phyloP scores from a whole-genome alignment of 352 stramenopile genomes.

The Globisporangium paroecandrum region DNA sequence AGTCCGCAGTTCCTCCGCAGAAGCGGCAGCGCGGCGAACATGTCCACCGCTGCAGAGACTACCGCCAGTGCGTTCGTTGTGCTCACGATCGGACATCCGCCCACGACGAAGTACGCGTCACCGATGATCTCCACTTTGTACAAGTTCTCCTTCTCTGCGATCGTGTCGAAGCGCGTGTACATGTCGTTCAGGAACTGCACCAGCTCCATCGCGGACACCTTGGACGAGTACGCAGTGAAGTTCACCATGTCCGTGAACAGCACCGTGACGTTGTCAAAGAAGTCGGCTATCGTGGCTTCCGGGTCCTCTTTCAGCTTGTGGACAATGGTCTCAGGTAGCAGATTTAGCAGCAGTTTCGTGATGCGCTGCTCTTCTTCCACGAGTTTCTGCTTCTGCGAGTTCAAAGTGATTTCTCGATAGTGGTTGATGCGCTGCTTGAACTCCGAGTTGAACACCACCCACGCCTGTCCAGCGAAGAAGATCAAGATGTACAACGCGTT shows the following conservation, averaged over 20 bases:
- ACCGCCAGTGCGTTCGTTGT: conserved; percentile 65
- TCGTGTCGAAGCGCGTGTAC: conserved; percentile 86
- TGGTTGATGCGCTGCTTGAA: conserved; percentile 89
- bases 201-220: conserved; percentile 79
- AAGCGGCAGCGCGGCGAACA: conserved; percentile 59
- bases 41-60: conserved; percentile 71
- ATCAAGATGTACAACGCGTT: conserved; percentile 84
- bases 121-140: conserved; percentile 91
- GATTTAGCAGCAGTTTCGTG: conserved; percentile 72
- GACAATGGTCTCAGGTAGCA: conserved; percentile 83
- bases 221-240: conserved; percentile 80
- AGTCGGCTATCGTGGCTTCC: conserved; percentile 76
- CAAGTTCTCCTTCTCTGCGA: conserved; percentile 79
- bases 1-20: conserved; percentile 73
- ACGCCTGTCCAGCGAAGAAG: conserved; percentile 72
- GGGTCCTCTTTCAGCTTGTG: conserved; percentile 81
- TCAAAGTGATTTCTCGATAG: conserved; percentile 76
- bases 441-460: conserved; percentile 84
- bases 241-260: conserved; percentile 87
- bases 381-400: conserved; percentile 83
- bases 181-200: conserved; percentile 89
- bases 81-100: conserved; percentile 59
- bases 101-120: conserved; percentile 85
- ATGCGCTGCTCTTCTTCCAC: conserved; percentile 76
- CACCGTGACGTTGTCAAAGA: conserved; percentile 84